Evolutionary conservation across 2,329 filamentous ascomycete genomes (phyloP).

Genomic region (Myriosclerotinia duriaeana): DNA sequence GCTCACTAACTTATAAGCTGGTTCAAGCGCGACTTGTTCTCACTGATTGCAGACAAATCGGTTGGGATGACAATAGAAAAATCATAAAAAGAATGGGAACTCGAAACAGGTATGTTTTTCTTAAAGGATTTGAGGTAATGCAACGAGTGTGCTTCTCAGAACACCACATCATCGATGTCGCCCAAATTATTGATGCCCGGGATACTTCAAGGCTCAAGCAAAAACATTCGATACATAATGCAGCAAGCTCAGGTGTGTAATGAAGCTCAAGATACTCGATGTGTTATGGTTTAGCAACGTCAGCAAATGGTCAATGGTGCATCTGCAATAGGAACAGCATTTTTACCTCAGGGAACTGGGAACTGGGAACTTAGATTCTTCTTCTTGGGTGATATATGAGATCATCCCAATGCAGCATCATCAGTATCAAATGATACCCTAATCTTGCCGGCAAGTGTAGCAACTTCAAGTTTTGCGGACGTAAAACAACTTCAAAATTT

Average conservation of each 20-base stretch:
- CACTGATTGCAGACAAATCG: slow-evolving; percentile 26
- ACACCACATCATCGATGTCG: slow-evolving; percentile 38
- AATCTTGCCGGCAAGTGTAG: slow-evolving; percentile 30
- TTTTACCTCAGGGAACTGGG: slow-evolving; percentile 15
- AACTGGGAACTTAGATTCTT: neutral
- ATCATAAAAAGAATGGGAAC: slow-evolving; percentile 31
- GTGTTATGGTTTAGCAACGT: slow-evolving; percentile 31
- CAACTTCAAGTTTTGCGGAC: slow-evolving; percentile 28
- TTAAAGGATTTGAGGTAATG: neutral
- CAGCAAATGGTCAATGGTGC: slow-evolving; percentile 21
- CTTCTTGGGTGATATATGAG: slow-evolving; percentile 20
- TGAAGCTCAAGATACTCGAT: slow-evolving; percentile 23
- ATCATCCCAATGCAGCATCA: slow-evolving; percentile 21
- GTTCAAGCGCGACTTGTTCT: slow-evolving; percentile 26
- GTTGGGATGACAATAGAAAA: slow-evolving; percentile 37
- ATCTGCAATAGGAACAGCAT: slow-evolving; percentile 9
- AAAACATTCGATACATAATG: slow-evolving; percentile 34
- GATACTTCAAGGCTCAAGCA: slow-evolving; percentile 23
- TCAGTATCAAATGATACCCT: slow-evolving; percentile 25
- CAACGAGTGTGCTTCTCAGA: slow-evolving; percentile 31
- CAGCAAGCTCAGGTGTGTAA: slow-evolving; percentile 36
- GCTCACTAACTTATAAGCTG: slow-evolving; percentile 21
- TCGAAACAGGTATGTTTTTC: slow-evolving; percentile 33
- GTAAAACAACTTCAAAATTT: slow-evolving; percentile 28
- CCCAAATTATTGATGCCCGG: slow-evolving; percentile 35